Percentiles rank a stretch among this genome's conserved stretches.
Evolutionary conservation across 1,284 basidiomycete species (phyloP).

Genomic region (Macrocybe sp.): DNA sequence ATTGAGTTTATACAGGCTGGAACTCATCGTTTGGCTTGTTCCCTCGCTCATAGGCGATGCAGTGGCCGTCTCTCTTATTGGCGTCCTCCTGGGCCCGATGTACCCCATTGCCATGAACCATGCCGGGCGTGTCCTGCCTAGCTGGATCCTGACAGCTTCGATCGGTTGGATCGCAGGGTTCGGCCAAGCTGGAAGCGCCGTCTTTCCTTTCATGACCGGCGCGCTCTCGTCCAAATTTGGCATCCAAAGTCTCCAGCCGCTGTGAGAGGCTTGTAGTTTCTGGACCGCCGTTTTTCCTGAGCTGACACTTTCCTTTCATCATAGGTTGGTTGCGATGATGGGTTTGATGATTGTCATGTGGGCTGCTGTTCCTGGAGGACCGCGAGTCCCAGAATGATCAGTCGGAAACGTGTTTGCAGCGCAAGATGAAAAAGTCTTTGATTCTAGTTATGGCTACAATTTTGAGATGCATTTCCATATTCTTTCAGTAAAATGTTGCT

Average conservation of each 20-base stretch:
- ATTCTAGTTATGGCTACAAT: too few species aligned
- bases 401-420: too few species aligned
- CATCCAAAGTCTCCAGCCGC: conserved; percentile 19
- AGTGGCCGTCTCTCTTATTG: conserved; percentile 42
- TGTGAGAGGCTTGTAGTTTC: conserved; percentile 11
- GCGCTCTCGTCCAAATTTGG: conserved; percentile 18
- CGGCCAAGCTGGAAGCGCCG: conserved; percentile 16
- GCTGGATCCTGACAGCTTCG: conserved; percentile 44
- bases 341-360: conserved; percentile 21
- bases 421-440: too few species aligned
- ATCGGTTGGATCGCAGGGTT: conserved; percentile 52
- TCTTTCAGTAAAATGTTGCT: too few species aligned
- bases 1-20: neutral
- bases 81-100: conserved; percentile 48
- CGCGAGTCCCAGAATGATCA: neutral
- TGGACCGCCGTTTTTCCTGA: neutral
- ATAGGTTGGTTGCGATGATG: conserved; percentile 27
- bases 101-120: conserved; percentile 53
- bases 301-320: neutral
- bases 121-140: conserved; percentile 40
- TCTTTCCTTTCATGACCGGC: conserved; percentile 19
- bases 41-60: conserved; percentile 2
- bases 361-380: conserved; percentile 19
- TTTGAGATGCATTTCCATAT: too few species aligned
- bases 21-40: conserved; percentile 1